These are phyloP conservation scores for Periconia digitata DNA, from an alignment of 2,329 filamentous ascomycete species.

Conservation along the genomic window DNA sequence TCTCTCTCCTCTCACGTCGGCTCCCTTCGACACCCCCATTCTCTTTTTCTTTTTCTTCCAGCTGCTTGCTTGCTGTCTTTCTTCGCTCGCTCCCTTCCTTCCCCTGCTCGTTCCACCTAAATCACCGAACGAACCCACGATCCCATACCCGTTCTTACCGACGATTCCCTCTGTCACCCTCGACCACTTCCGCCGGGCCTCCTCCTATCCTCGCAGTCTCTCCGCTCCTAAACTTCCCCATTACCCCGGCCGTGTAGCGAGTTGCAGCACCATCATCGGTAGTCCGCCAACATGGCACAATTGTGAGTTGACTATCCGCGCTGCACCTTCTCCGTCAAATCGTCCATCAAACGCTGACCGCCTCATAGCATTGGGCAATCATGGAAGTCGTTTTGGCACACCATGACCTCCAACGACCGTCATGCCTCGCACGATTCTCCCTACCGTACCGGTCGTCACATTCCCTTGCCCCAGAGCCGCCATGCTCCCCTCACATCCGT, in stretches of 20 bases:
- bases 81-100: slow-evolving; percentile 1
- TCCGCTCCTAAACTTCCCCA: background rate
- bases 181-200: background rate
- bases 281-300: slow-evolving; percentile 33
- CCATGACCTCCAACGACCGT: slow-evolving; percentile 72
- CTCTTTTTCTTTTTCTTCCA: slow-evolving; percentile 13
- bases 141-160: background rate
- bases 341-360: slow-evolving; percentile 24
- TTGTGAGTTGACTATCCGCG: slow-evolving; percentile 25
- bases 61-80: too few species aligned
- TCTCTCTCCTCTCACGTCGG: too few species aligned
- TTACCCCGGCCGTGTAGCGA: slow-evolving; percentile 8
- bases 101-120: background rate
- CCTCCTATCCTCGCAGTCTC: slow-evolving; percentile 1
- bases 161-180: background rate
- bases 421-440: slow-evolving; percentile 92
- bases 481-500: slow-evolving; percentile 83
- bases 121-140: background rate
- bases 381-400: slow-evolving; percentile 94
- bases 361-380: slow-evolving; percentile 46
- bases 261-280: slow-evolving; percentile 2
- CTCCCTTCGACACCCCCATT: too few species aligned
- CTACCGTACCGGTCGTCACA: slow-evolving; percentile 86
- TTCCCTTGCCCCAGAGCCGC: slow-evolving; percentile 80
- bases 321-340: background rate